Evolutionary conservation across 1,284 basidiomycete species (phyloP).

Genomic region (Cryptococcus sp.): DNA sequence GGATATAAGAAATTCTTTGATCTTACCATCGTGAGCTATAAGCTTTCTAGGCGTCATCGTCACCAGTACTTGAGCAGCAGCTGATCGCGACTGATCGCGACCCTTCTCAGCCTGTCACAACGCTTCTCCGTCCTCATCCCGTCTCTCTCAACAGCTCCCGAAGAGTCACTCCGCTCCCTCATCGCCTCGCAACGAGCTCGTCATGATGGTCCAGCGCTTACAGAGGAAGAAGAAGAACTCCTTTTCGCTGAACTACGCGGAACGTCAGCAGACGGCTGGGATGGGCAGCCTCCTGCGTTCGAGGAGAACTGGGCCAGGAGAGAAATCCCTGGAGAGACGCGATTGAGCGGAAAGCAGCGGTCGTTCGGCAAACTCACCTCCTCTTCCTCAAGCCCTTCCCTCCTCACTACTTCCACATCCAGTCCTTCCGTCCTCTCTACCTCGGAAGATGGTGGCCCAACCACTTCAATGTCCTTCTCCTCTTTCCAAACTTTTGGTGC

Average conservation of each 20-base stretch:
- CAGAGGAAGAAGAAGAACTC: constrained; percentile 48
- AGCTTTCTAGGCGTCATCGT: neutral
- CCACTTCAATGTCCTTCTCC: constrained; percentile 34
- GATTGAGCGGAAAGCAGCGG: constrained; percentile 4
- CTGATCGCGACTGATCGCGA: neutral
- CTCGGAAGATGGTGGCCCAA: constrained; percentile 16
- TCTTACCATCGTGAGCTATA: constrained; percentile 43
- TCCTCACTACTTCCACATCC: constrained; percentile 18
- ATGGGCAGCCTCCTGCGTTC: constrained; percentile 35
- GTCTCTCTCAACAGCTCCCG: constrained; percentile 34
- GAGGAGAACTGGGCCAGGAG: constrained; percentile 6
- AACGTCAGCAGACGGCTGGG: constrained; percentile 28
- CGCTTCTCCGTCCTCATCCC: constrained; percentile 51
- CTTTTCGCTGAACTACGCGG: constrained; percentile 42
- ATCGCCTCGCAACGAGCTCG: constrained; percentile 45
- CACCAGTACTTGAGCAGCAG: neutral
- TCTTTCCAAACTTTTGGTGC: constrained; percentile 36
- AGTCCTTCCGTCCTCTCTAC: constrained; percentile 18
- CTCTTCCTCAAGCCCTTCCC: constrained; percentile 4
- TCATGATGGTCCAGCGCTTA: constrained; percentile 39
- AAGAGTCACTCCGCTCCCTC: constrained; percentile 37
- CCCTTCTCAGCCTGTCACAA: constrained; percentile 35
- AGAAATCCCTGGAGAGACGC: neutral
- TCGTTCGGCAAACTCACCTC: constrained; percentile 1
- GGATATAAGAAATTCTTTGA: constrained; percentile 49